phyloP scores from a whole-genome alignment of 2,329 filamentous ascomycete genomes.

The Phyllachora maydis region DNA sequence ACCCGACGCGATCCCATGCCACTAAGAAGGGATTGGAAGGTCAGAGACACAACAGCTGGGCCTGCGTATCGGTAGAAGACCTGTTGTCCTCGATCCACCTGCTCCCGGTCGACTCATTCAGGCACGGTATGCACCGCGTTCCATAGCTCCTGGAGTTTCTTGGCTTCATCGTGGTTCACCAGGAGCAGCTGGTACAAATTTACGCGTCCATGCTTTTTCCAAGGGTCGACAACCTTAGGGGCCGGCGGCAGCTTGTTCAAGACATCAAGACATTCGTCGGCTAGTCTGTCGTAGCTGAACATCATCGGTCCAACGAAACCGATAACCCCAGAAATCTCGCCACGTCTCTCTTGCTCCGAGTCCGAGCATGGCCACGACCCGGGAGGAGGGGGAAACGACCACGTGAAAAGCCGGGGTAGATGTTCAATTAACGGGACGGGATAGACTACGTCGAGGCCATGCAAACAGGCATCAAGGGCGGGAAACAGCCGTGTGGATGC shows the following conservation, averaged over 20 bases:
- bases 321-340: conserved; percentile 35
- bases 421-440: too few relatives aligned
- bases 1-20: conserved; percentile 55
- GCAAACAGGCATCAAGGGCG: too few relatives aligned
- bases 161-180: conserved; percentile 33
- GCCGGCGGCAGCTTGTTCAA: conserved; percentile 40
- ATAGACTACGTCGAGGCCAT: too few relatives aligned
- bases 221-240: not conserved
- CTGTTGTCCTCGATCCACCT: conserved; percentile 53
- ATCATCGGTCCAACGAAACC: conserved; percentile 50
- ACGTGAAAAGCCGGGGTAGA: too few relatives aligned
- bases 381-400: too few relatives aligned
- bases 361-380: too few relatives aligned
- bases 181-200: conserved; percentile 26
- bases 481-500: too few relatives aligned
- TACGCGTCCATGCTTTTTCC: conserved; percentile 8
- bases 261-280: conserved; percentile 40
- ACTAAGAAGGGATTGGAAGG: conserved; percentile 45
- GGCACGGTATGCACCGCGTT: conserved; percentile 44
- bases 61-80: conserved; percentile 61
- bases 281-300: conserved; percentile 47
- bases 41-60: conserved; percentile 39
- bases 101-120: conserved; percentile 59
- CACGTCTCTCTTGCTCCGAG: too few relatives aligned
- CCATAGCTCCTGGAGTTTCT: conserved; percentile 38